A percentile compares a stretch with the other conserved stretches of the same genome.
Evolutionary conservation across 345 rosid species (phyloP).

Genomic region (Arabidopsis thaliana): TAIR10.1 NC_003071.7:15532501-15533000

Average conservation of each 20-base stretch:
- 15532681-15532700: slow-evolving; percentile 43
- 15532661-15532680: slow-evolving; percentile 8
- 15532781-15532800: slow-evolving; percentile 64
- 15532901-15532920: slow-evolving; percentile 85
- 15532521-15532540: slow-evolving; percentile 57
- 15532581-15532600: slow-evolving; percentile 72
- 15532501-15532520: slow-evolving; percentile 81
- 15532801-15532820: slow-evolving; percentile 71
- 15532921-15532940: slow-evolving; percentile 54
- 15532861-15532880: slow-evolving; percentile 62
- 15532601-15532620: slow-evolving; percentile 82
- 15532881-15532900: slow-evolving; percentile 72
- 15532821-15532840: slow-evolving; percentile 68
- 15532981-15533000: slow-evolving; percentile 46
- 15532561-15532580: slow-evolving; percentile 55
- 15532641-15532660: slow-evolving; percentile 49
- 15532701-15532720: slow-evolving; percentile 73
- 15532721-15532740: slow-evolving; percentile 50
- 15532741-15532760: slow-evolving; percentile 54
- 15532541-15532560: slow-evolving; percentile 56
- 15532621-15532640: slow-evolving; percentile 65
- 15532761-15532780: slow-evolving; percentile 47
- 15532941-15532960: slow-evolving; percentile 55
- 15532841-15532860: slow-evolving; percentile 78
- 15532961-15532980: slow-evolving; percentile 46